A percentile compares a stretch with the other conserved stretches of the same genome.
These are phyloP conservation scores for Erodium moschatum DNA, from an alignment of 441 rosid species.

Conservation along the genomic window DNA sequence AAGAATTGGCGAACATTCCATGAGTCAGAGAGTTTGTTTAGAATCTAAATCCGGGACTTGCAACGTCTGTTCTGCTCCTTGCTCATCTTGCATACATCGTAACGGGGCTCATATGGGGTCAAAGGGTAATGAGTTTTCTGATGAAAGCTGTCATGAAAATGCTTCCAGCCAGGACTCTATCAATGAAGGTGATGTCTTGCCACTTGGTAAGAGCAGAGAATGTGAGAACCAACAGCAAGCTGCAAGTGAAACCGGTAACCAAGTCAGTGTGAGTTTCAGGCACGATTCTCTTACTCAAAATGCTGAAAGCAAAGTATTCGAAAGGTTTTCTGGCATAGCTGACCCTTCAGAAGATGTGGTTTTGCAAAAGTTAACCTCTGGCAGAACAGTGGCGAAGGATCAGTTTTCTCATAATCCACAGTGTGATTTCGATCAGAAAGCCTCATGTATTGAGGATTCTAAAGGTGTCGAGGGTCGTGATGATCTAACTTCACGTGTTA, in stretches of 20 bases:
- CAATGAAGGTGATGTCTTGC: slow-evolving; percentile 36
- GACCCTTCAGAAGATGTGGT: slow-evolving; percentile 38
- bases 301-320: slow-evolving; percentile 47
- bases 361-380: slow-evolving; percentile 26
- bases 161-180: slow-evolving; percentile 51
- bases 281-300: slow-evolving; percentile 51
- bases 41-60: slow-evolving; percentile 70
- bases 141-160: slow-evolving; percentile 48
- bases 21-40: slow-evolving; percentile 39
- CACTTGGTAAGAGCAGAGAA: slow-evolving; percentile 25
- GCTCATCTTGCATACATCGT: slow-evolving; percentile 83
- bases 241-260: slow-evolving; percentile 60
- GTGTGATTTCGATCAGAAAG: slow-evolving; percentile 24
- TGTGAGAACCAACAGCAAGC: slow-evolving; percentile 33
- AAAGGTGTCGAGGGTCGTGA: slow-evolving; percentile 50
- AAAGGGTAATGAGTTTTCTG: slow-evolving; percentile 48
- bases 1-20: slow-evolving; percentile 39
- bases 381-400: slow-evolving; percentile 27
- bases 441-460: slow-evolving; percentile 30
- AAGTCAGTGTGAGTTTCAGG: slow-evolving; percentile 36
- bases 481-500: slow-evolving; percentile 45
- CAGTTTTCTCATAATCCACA: slow-evolving; percentile 28
- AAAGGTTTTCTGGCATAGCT: slow-evolving; percentile 34
- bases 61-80: slow-evolving; percentile 70
- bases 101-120: slow-evolving; percentile 43